These are phyloP conservation scores for Trichoderma semiorbis DNA, from an alignment of 2,329 filamentous ascomycete genomes.

Conservation along the genomic window DNA sequence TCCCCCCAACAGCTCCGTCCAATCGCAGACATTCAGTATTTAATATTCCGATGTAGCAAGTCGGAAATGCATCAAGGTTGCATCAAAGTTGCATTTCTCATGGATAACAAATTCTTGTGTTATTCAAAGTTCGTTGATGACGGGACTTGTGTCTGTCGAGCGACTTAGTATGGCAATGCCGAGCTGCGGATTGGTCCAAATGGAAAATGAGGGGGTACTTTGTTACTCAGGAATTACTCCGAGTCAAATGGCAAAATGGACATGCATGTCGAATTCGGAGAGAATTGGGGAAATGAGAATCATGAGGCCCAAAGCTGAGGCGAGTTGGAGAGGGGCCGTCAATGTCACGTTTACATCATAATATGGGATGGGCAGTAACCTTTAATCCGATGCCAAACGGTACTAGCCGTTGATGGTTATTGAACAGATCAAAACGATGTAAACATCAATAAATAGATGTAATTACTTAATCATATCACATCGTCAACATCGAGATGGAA, in stretches of 20 bases:
- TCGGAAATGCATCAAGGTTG: neutral
- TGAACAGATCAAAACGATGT: neutral
- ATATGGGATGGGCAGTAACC: neutral
- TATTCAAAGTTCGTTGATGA: neutral
- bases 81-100: neutral
- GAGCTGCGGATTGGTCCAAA: neutral
- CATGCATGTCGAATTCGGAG: neutral
- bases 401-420: neutral
- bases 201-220: neutral
- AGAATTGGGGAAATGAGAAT: neutral
- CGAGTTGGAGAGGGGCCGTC: neutral
- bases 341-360: conserved; percentile 17
- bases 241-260: neutral
- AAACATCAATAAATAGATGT: neutral
- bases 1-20: neutral
- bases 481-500: neutral
- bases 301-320: neutral
- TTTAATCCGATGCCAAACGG: conserved; percentile 4
- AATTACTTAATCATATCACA: neutral
- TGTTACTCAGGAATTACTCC: neutral
- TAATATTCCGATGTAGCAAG: neutral
- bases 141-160: neutral
- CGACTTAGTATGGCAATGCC: neutral
- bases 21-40: neutral
- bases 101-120: conserved; percentile 1